Base-by-base conservation (phyloP, 179 eudicot genomes). In the Carnegiea gigantea region DNA sequence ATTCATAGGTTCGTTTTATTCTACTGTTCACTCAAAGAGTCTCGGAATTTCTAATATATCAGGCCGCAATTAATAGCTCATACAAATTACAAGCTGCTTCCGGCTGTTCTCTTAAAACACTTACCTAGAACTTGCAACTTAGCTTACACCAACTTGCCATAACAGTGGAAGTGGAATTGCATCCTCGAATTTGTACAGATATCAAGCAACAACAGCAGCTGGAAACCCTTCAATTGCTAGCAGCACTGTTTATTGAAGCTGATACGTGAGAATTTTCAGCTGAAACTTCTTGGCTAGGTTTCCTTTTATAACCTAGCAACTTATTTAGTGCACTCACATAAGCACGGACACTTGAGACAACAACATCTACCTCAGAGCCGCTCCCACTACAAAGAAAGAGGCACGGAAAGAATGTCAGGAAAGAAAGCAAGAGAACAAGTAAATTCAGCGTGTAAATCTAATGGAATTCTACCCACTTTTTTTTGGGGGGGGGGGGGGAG, bases 271-370 rank as follows among this genome's bases (percentile, higher is more conserved):
- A 74, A 48, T 65, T 80, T 33, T 44, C 87, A 26, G 53, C 79
- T 13, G 83, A 70, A 33, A 21, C 81, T 84, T 59, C 83, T 44
- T 60, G 79, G 49, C 3, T 60, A 44, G 80, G 76, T 81, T 82
- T 84, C 83, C 36, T 33, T 33, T 86, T 79, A 87, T 87, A 89
- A 24, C 95, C 90, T 76, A 95, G 77, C 93, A 94, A 88, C 93
- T 92, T 95, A 92, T 95, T 95, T 57, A 95, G 75, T 10, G 99
- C 98, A 88, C 93, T 93, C 28, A 94, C 80, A 64, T 91, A 95
- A 43, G 98, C 99, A 79, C 97, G 91, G 77, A 95, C 95, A 70
- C 99, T 95, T 9, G 99, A 92, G 43, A 95, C 92, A 6, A 95
- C 97, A n/a, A 95, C 86, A 81, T 95, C 99, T 93, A 91, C 88